Evolutionary conservation across 208 protist species (phyloP), one percentile per base, ranked within the genome.

Genomic region (Leishmania major): DNA sequence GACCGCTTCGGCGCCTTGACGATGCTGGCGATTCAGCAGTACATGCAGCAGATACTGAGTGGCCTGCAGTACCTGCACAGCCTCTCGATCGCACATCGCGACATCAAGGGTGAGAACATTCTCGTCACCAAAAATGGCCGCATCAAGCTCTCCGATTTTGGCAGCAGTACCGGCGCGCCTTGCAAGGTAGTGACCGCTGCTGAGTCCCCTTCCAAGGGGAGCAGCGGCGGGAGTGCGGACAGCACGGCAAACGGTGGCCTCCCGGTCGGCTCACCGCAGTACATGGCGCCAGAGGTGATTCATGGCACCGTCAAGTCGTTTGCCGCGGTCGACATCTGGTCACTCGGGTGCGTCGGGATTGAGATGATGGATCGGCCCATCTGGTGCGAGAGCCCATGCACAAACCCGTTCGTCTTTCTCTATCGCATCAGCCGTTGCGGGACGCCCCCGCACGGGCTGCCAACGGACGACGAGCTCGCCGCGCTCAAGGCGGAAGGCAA

Each of bases 71-170:
- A 97, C 87, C 81, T 97, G 47, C 94, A 97, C 74, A 51, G 84
- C 60, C 88, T 91, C 76, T 79, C 77, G 31, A 95, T 97, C 82
- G 89, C 96, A 17, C 94, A 97, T 70, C 88, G 87, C 66, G 94
- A 97, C 75, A 88, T 97, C 64, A 97, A 97, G 80, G 88, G 88
- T 0, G 93, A 91, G 57, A 96, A 96, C 79, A 91, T 96, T 31
- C 84, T 97, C 11, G 81, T 97, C 15, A 96, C 88, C 45, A 93
- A 95, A 69, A 89, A 90, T 31, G 90, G 92, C 11, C 73, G 82
- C 7, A 88, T 94, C 43, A 96, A 96, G 75, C 75, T 97, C 66
- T 87, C 89, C 4, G 94, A 97, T 84, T 96, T 97, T 75, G 94
- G 93, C 62, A 92, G 91, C 78, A 93, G 91, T 69, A 83, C 74